Conservation (phyloP, 2,329 filamentous ascomycete genomes). For the Stemphylium vesicarium region DNA sequence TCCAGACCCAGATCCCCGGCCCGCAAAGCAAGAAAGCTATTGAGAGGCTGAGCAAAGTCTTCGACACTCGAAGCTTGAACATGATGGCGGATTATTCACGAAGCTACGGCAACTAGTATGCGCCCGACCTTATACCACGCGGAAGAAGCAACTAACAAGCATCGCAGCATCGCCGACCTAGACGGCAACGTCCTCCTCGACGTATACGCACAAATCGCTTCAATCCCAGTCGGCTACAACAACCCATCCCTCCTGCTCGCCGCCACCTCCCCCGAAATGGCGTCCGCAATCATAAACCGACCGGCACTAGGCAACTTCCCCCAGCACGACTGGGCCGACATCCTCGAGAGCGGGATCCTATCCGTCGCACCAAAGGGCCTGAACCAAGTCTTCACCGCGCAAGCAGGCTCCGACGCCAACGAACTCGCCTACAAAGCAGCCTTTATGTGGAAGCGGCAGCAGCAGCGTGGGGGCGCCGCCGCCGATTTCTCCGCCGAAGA, state of each 20-base stretch:
- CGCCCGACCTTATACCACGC: neutral
- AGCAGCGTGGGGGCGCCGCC: conserved; percentile 76
- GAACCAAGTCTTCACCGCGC: conserved; percentile 88
- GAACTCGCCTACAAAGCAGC: conserved; percentile 95
- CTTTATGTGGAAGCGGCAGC: conserved; percentile 88
- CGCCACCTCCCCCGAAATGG: conserved; percentile 79
- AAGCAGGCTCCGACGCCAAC: conserved; percentile 90
- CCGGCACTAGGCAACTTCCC: conserved; percentile 93
- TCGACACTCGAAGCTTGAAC: conserved; percentile 85
- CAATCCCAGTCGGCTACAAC: conserved; percentile 91
- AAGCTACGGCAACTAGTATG: conserved; percentile 73
- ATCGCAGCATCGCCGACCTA: conserved; percentile 64
- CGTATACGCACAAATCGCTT: conserved; percentile 89
- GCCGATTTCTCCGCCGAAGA: conserved; percentile 83
- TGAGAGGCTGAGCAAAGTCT: conserved; percentile 75
- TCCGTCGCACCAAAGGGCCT: conserved; percentile 82
- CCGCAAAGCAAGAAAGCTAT: conserved; percentile 74
- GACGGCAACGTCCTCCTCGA: conserved; percentile 77
- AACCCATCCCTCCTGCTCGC: conserved; percentile 76
- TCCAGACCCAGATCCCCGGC: conserved; percentile 72
- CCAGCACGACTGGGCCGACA: conserved; percentile 78
- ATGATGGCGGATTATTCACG: conserved; percentile 50
- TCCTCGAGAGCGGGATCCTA: conserved; percentile 81
- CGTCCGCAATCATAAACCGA: conserved; percentile 81
- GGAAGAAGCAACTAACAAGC: no score